Conservation (phyloP, 2,329 filamentous ascomycete species). For the Colletotrichum orchidophilum region DNA sequence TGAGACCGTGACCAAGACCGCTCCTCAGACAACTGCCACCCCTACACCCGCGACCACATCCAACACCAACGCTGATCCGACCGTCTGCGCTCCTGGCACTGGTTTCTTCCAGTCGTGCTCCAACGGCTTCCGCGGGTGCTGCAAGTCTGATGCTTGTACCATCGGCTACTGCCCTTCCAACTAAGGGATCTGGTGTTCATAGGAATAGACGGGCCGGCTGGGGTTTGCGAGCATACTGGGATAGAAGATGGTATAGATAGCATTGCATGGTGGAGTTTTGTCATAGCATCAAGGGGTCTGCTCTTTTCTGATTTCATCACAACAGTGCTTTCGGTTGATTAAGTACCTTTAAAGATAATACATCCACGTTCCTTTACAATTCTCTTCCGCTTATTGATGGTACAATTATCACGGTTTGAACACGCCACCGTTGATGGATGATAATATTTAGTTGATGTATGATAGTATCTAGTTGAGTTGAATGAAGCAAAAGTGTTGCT, state of each 20-base stretch:
- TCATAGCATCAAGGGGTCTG: slow-evolving; percentile 13
- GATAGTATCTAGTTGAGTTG: no score
- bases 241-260: background rate
- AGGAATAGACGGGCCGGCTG: background rate
- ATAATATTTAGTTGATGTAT: no score
- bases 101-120: slow-evolving; percentile 31
- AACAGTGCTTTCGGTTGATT: background rate
- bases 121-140: slow-evolving; percentile 30
- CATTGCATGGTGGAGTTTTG: slow-evolving; percentile 9
- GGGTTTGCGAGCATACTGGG: background rate
- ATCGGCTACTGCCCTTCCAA: slow-evolving; percentile 29
- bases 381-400: background rate
- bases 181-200: background rate
- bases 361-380: slow-evolving; percentile 5
- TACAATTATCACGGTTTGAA: no score
- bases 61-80: slow-evolving; percentile 5
- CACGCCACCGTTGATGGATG: no score
- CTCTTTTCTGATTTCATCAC: background rate
- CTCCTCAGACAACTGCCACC: background rate
- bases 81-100: slow-evolving; percentile 21
- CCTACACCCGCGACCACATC: slow-evolving; percentile 2
- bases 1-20: slow-evolving; percentile 9
- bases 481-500: no score
- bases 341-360: background rate
- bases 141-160: slow-evolving; percentile 23